Evolutionary conservation across 768 basidiomycete genomes (phyloP), one percentile per base, ranked within the genome.

Genomic region (Serendipita sp.): DNA sequence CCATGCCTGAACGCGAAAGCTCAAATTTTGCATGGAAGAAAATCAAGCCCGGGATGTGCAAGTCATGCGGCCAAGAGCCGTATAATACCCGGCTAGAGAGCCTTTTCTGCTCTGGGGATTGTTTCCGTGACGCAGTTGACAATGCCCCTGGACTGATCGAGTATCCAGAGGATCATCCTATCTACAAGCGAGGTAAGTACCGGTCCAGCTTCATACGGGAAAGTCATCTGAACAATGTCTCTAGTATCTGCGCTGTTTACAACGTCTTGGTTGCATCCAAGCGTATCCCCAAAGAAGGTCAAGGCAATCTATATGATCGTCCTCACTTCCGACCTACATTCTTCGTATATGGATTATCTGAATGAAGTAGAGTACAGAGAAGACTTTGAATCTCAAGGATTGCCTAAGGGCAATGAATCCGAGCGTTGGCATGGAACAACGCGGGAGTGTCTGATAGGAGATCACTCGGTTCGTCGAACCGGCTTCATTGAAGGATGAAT

Each of bases 351-450:
- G 3, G 75, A 84, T 3, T 86, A 88, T 70, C 79, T 77, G 83
- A 84, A 72, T 65, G 77, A 32, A 4, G 56, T 86, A 3, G 86
- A 88, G 71, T 68, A 74, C 44, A 78, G 80, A 53, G 86, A 86
- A 0, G 79, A 84, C 37, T 88, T 87, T 66, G 76, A 71, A 2
- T 69, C 76, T 41, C 67, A 78, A 3, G 83, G 83, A 37, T 76
- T 82, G 48, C 80, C 83, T 3, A 73, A 80, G 30, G 86, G 86
- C 37, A 87, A 87, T 67, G 85, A 86, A 72, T 85, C 85, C 68
- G 81, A 85, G 34, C 80, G 86, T 18, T 88, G 84, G 85, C 86
- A 88, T 70, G 86, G 86, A 24, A 88, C 86, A 8, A 78, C 79
- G 41, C 77, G 86, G 16, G 78, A 81, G 56, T 88, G 86, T 72